Evolutionary conservation across 176 grass and related monocot genomes (phyloP), one percentile per base, ranked within the genome.

Genomic region (Ananas comosus): DNA sequence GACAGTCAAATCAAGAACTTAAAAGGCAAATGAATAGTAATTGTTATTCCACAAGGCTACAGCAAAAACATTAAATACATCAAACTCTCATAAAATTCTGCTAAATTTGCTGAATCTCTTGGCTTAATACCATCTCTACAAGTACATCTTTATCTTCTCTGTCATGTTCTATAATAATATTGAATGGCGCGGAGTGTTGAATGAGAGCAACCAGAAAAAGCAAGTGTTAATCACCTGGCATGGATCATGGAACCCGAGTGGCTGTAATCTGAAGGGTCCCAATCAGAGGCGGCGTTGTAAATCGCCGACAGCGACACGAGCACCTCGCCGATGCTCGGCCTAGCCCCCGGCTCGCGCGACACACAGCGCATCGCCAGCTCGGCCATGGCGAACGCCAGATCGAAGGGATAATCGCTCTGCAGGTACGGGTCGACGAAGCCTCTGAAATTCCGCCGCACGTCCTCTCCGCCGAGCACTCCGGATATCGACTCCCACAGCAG

Each of bases 341-440:
- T 78, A 21, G 49, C 49, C 22, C 70, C 67, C 17, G 87, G 84
- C 21, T 88, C 91, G 52, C 66, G 47, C 9, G 81, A 81, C 50
- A 91, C 79, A n/a, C 87, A 96, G 27, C 76, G 79, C 79, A 76
- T 71, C 51, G 91, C 91, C 67, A 96, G 79, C 21, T 88, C 71
- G 1, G 74, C 80, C 82, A 96, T 72, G 17, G 70, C 79, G 50
- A 80, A 77, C 25, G 87, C 91, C 13, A 96, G 66, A 65, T 96
- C 91, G 7, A 85, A 24, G 28, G 87, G 91, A 70, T 88, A 96
- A 21, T 85, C 87, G 9, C 64, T 81, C 23, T 72, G 67, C 67
- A 96, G 25, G 63, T 73, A 63, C 28, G 72, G 51, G 70, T 96
- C 87, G 29, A 85, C 67, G 82, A 96, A 96, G 9, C 71, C 77